Base-by-base conservation (phyloP, 2,329 filamentous ascomycete species). In the Paraphaeosphaeria minitans region DNA sequence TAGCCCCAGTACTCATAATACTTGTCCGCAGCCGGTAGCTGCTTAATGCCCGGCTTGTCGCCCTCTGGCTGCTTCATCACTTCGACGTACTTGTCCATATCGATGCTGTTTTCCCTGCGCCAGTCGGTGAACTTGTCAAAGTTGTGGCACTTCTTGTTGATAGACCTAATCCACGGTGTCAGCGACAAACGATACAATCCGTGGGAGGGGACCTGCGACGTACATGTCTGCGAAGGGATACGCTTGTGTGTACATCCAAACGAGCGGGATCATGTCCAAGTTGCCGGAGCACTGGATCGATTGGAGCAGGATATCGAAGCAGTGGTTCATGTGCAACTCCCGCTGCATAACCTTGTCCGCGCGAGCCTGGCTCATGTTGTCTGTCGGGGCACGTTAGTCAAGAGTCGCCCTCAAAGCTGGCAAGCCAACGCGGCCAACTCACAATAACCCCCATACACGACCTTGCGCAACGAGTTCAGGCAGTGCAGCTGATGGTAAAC, bases 1-100 rank as follows among this genome's bases (percentile, higher is more conserved):
- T 60, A 63, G 1, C 63, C 59, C 56, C 52, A 65, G 35, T 65
- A 63, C 53, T 65, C 63, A 39, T 63, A 65, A 22, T 65, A 63
- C 47, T 63, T 56, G 51, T 65, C 60, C 24, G 60, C 59, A 39
- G 63, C 63, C 3, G 63, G 63, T 2, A 51, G 50, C 50, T 65
- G 58, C 43, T 65, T 63, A 21, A 63, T 60, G 12, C 58, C 55
- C 14, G 55, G 56, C 53, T 63, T 61, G n/a, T 55, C 48, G 3
- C 31, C 48, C 31, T 62, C 55, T 8, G 52, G 52, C 57, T 58
- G 55, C 35, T 59, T 55, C 63, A 65, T 65, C 19, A 61, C 61
- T 33, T 61, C 54, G 13, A 65, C 56, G 50, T 63, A 62, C 33
- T 64, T 63, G 43, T 63, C 63, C 63, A 66, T 63, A 24, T 66